Percentiles rank a stretch among this genome's conserved stretches.
phyloP scores from a whole-genome alignment of 768 basidiomycete genomes.

The Lactarius hatsudake region DNA sequence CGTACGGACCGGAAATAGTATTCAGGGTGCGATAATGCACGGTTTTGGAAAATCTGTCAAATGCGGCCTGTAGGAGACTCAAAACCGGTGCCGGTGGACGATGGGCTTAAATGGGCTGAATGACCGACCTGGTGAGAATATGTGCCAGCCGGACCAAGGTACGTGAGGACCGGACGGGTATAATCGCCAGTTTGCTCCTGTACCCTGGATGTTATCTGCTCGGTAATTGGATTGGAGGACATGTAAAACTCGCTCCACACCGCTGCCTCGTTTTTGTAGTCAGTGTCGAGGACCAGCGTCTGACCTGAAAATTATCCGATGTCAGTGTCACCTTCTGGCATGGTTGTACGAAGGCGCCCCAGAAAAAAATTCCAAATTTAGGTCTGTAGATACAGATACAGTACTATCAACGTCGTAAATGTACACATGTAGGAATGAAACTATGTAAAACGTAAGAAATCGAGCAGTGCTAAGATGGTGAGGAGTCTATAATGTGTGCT shows the following conservation, averaged over 20 bases:
- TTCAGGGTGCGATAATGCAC: conserved; percentile 38
- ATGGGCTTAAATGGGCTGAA: conserved; percentile 17
- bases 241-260: neutral
- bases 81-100: conserved; percentile 27
- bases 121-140: conserved; percentile 60
- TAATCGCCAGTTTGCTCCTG: neutral
- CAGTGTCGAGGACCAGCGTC: neutral
- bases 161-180: conserved; percentile 40
- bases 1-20: conserved; percentile 29
- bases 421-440: neutral
- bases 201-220: neutral
- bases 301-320: neutral
- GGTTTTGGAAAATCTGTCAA: conserved; percentile 43
- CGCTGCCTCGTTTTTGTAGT: neutral
- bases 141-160: conserved; percentile 68
- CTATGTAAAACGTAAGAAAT: neutral
- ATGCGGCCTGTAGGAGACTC: conserved; percentile 42
- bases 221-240: neutral
- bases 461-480: neutral
- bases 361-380: neutral
- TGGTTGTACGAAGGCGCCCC: neutral
- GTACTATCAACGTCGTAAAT: neutral
- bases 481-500: neutral
- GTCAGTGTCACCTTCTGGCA: neutral
- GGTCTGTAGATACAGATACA: neutral